These are phyloP conservation scores for Monilinia aucupariae DNA, from an alignment of 2,329 filamentous ascomycete species.

Conservation along the genomic window DNA sequence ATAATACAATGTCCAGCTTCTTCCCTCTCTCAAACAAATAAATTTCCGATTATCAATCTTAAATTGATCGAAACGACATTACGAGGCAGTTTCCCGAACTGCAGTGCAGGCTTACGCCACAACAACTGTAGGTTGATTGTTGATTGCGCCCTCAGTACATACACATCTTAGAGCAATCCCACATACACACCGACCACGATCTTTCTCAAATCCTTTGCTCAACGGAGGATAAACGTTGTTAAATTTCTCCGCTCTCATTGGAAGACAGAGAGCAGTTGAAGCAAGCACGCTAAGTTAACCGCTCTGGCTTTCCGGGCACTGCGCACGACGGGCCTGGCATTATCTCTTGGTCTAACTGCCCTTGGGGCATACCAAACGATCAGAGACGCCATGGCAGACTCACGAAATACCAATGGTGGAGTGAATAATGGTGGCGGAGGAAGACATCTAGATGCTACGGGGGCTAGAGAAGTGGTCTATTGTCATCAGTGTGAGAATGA, in stretches of 20 bases:
- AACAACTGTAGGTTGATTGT: conserved; percentile 11
- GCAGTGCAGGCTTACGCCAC: conserved; percentile 12
- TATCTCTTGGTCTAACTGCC: conserved; percentile 55
- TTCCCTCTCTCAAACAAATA: neutral
- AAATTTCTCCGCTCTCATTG: conserved; percentile 5
- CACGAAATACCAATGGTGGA: conserved; percentile 15
- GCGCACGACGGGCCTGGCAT: conserved; percentile 48
- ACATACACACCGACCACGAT: conserved; percentile 10
- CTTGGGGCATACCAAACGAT: conserved; percentile 49
- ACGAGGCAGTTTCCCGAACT: conserved; percentile 9
- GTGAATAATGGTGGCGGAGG: conserved; percentile 25
- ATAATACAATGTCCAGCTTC: neutral
- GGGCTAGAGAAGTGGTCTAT: conserved; percentile 66
- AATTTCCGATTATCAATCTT: conserved; percentile 5
- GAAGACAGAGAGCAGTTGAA: neutral
- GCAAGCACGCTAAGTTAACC: conserved; percentile 26
- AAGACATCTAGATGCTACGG: conserved; percentile 46
- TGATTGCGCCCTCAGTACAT: too few species aligned
- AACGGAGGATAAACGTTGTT: neutral
- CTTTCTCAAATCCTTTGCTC: neutral
- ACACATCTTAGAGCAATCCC: conserved; percentile 10
- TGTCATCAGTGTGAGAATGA: conserved; percentile 78
- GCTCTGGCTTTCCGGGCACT: conserved; percentile 53
- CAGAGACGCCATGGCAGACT: conserved; percentile 39
- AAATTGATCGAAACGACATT: neutral